phyloP scores from a whole-genome alignment of 208 protist species.

The Angomonas ambiguus region DNA sequence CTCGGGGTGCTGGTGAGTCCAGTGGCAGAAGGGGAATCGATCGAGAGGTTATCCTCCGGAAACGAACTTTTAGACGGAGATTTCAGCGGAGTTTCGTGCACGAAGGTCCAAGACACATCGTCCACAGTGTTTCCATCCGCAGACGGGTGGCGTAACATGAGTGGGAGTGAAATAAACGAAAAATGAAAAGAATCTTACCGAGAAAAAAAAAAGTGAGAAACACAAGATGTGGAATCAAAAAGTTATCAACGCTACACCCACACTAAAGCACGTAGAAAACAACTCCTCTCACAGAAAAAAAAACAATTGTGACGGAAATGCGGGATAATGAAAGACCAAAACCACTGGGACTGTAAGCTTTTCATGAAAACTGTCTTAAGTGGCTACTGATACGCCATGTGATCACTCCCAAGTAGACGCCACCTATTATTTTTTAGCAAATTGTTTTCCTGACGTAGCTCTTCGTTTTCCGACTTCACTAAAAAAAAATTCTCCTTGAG shows the following conservation, averaged over 20 bases:
- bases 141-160: background rate
- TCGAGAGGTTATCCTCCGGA: background rate
- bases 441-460: background rate
- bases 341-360: slow-evolving; percentile 12
- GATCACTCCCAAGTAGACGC: background rate
- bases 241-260: too few relatives aligned
- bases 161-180: background rate
- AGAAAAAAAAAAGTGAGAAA: slow-evolving; percentile 8
- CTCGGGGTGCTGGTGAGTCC: background rate
- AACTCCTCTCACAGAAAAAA: background rate
- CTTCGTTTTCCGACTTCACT: background rate
- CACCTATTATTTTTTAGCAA: too few relatives aligned
- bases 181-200: background rate
- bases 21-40: background rate
- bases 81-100: slow-evolving; percentile 1
- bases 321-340: background rate
- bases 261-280: too few relatives aligned
- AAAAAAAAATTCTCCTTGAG: background rate
- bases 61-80: background rate
- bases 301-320: background rate
- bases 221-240: background rate
- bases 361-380: background rate
- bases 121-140: background rate
- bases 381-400: background rate
- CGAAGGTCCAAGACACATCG: slow-evolving; percentile 1